Conservation (phyloP, 1,139 yeast species). For the Suhomyces yuchorum region DNA sequence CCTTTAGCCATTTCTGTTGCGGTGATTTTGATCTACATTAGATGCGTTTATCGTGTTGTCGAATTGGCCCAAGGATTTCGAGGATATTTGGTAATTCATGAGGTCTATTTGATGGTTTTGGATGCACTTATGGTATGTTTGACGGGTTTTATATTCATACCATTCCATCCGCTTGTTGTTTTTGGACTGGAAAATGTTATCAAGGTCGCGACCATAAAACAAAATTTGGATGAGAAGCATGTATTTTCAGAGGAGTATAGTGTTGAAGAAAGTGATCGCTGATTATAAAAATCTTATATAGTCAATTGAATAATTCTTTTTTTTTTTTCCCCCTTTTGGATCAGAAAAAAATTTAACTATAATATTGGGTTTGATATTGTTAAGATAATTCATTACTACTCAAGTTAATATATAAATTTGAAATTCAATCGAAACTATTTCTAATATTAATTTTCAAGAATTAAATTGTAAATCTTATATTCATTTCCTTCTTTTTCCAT, state of each 20-base stretch:
- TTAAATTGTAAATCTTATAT: neutral
- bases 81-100: slow-evolving; percentile 71
- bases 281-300: too few relatives aligned
- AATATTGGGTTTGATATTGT: too few relatives aligned
- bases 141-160: slow-evolving; percentile 47
- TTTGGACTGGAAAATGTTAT: slow-evolving; percentile 41
- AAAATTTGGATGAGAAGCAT: too few relatives aligned
- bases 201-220: slow-evolving; percentile 13
- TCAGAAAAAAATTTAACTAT: too few relatives aligned
- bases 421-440: neutral
- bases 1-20: slow-evolving; percentile 55
- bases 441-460: neutral
- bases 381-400: neutral
- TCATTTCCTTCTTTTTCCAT: slow-evolving; percentile 16
- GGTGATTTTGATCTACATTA: slow-evolving; percentile 60
- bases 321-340: too few relatives aligned
- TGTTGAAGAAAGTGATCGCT: too few relatives aligned
- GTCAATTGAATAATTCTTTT: too few relatives aligned
- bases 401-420: neutral
- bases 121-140: slow-evolving; percentile 72
- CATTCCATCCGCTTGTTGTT: slow-evolving; percentile 54
- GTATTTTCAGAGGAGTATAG: too few relatives aligned
- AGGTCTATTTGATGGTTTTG: slow-evolving; percentile 69
- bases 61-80: slow-evolving; percentile 80
- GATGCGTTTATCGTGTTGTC: slow-evolving; percentile 79